These are phyloP conservation scores for Pseudogymnoascus sp. DNA, from an alignment of 2,329 filamentous ascomycete genomes.

Conservation along the genomic window DNA sequence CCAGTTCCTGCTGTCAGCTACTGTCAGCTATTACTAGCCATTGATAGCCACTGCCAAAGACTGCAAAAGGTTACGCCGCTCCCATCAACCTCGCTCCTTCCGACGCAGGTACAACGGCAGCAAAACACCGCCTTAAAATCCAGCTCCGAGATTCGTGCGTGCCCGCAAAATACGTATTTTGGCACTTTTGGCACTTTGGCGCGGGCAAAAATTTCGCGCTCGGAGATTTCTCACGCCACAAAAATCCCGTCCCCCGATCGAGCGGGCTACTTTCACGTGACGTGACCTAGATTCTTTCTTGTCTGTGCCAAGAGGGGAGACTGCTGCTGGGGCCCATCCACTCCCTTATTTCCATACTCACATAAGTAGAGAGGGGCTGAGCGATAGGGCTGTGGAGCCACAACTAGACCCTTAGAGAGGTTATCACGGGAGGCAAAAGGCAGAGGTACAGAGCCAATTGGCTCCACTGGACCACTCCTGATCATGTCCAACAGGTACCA, in stretches of 20 bases:
- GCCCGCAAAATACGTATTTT: too few species aligned
- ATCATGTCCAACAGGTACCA: slow-evolving; percentile 11
- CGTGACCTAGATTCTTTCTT: neutral
- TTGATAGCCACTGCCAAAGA: slow-evolving; percentile 1
- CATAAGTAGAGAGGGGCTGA: slow-evolving; percentile 7
- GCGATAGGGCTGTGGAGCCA: slow-evolving; percentile 3
- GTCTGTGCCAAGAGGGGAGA: neutral
- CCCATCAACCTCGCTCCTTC: neutral
- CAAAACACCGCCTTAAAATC: neutral
- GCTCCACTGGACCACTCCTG: neutral
- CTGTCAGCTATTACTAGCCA: slow-evolving; percentile 7
- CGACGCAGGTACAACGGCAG: slow-evolving; percentile 1
- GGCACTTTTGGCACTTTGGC: too few species aligned
- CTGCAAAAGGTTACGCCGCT: slow-evolving; percentile 2
- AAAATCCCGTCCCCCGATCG: neutral
- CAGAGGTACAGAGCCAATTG: slow-evolving; percentile 3
- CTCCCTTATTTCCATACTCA: slow-evolving; percentile 4
- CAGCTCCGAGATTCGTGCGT: too few species aligned
- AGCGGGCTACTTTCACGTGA: neutral
- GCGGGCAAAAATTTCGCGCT: neutral
- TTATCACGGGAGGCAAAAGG: neutral
- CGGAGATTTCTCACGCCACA: neutral
- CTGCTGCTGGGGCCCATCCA: slow-evolving; percentile 2
- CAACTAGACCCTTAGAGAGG: slow-evolving; percentile 5
- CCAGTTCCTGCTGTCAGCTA: neutral